Evolutionary conservation across 768 basidiomycete genomes (phyloP), one percentile per base, ranked within the genome.

Genomic region (Udeniomyces megalosporus): DNA sequence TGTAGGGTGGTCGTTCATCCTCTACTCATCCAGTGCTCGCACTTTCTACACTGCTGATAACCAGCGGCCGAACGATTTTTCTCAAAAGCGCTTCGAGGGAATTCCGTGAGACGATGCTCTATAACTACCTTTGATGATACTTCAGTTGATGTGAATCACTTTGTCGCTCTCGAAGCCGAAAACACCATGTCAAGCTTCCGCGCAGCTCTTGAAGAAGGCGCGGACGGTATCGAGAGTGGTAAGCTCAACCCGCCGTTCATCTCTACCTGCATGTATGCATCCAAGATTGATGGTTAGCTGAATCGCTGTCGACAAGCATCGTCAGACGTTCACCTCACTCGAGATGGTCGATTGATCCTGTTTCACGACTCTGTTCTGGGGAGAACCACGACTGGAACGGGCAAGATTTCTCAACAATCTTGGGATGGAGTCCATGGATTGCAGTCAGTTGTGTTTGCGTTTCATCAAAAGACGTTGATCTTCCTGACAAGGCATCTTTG

Each of bases 361-460:
- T 74, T 75, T 49, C 74, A 75, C 58, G 74, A 75, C 64, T 70
- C 73, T 0, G 69, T 69, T 2, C 59, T 75, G 42, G 73, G 73
- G 56, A 53, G 74, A n/a, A 75, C 74, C 15, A 74, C 73, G 1
- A 69, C 67, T n/a, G 74, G 73, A 5, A 71, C 61, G 12, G 74
- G 74, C 1, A 52, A 67, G 46, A 73, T 73, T 57, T 68, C 67
- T 32, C 65, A 66, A 20, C 72, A 74, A 38, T 68, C 69, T 8
- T 75, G 72, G 74, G 46, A 66, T 4, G 73, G 69, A 20, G 38
- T 24, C 7, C 26, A 35, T 15, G 71, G 67, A 1, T 72, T 73
- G 29, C 71, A 73, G 71, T 74, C 60, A 60, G 70, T 67, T 22
- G 28, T 35, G 10, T 34, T 35, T 12, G 20, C 35, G 22, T 6